phyloP scores from a whole-genome alignment of 1,139 yeast genomes.

The Hanseniaspora sp. region DNA sequence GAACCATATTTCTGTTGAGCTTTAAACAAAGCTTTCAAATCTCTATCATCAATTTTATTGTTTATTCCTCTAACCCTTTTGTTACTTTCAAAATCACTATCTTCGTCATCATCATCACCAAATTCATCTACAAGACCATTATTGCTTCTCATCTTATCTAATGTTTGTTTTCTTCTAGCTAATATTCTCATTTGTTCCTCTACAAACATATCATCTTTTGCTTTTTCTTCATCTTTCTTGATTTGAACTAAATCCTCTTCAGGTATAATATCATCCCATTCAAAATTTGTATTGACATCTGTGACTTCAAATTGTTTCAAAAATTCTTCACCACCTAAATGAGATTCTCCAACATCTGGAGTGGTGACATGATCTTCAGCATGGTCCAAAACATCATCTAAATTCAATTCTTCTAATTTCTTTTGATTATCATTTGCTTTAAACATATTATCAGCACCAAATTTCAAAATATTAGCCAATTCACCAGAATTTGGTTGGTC shows the following conservation, averaged over 20 bases:
- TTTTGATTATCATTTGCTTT: constrained; percentile 84
- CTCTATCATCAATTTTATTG: constrained; percentile 67
- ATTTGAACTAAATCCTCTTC: constrained; percentile 80
- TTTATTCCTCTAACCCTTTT: constrained; percentile 34
- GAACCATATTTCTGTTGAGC: constrained; percentile 78
- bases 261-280: constrained; percentile 99
- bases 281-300: constrained; percentile 94
- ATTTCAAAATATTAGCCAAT: constrained; percentile 82
- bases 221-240: constrained; percentile 81
- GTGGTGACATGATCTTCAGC: constrained; percentile 97
- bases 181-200: constrained; percentile 84
- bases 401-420: constrained; percentile 85
- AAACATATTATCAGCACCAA: constrained; percentile 98
- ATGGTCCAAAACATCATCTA: constrained; percentile 90
- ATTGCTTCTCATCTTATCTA: constrained; percentile 41
- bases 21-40: constrained; percentile 75
- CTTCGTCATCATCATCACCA: constrained; percentile 22
- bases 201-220: constrained; percentile 73
- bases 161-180: constrained; percentile 68
- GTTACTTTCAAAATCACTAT: constrained; percentile 21
- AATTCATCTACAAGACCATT: constrained; percentile 33
- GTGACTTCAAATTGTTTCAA: constrained; percentile 95
- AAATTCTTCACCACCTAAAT: constrained; percentile 95
- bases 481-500: constrained; percentile 76
- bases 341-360: constrained; percentile 92